Percentiles rank a stretch among this genome's conserved stretches.
Evolutionary conservation across 352 stramenopile genomes (phyloP).

Genomic region (Phytophthora quininea): DNA sequence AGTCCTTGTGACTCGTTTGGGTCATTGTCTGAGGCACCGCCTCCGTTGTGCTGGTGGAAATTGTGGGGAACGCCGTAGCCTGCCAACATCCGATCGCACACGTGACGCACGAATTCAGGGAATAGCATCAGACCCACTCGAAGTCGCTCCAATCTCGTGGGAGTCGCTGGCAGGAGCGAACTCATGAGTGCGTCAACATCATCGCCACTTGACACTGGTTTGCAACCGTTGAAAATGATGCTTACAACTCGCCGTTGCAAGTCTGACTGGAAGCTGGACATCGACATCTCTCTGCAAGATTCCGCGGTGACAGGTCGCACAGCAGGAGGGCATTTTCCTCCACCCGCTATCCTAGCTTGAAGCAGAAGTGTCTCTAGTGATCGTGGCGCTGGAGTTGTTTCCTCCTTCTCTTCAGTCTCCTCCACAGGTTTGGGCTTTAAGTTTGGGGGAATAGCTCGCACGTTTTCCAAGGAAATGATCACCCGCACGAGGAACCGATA

Average conservation of each 20-base stretch:
- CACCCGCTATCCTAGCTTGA: conserved; percentile 15
- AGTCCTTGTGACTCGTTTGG: conserved; percentile 3
- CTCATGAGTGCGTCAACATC: conserved; percentile 6
- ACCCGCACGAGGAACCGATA: conserved; percentile 35
- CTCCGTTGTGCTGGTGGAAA: conserved; percentile 13
- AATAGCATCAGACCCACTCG: conserved; percentile 31
- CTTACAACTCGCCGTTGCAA: conserved; percentile 21
- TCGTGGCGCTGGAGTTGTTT: not conserved
- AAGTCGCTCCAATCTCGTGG: conserved; percentile 29
- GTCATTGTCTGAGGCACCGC: conserved; percentile 1
- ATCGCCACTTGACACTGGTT: not conserved
- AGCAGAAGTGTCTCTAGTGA: conserved; percentile 29
- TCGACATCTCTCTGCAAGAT: not conserved
- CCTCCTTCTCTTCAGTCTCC: not conserved
- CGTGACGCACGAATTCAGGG: conserved; percentile 20
- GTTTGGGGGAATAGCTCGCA: conserved; percentile 6
- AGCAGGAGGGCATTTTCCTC: not conserved
- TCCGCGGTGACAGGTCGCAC: conserved; percentile 4
- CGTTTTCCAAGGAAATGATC: conserved; percentile 16
- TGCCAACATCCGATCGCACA: conserved; percentile 43
- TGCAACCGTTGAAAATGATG: conserved; percentile 22
- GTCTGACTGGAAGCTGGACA: conserved; percentile 9
- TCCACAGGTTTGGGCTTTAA: not conserved
- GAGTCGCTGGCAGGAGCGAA: not conserved
- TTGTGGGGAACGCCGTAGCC: conserved; percentile 24